Percentiles rank a stretch among this genome's conserved stretches.
These are phyloP conservation scores for Emmonsiellopsis sp. DNA, from an alignment of 2,329 filamentous ascomycete species.

Conservation along the genomic window DNA sequence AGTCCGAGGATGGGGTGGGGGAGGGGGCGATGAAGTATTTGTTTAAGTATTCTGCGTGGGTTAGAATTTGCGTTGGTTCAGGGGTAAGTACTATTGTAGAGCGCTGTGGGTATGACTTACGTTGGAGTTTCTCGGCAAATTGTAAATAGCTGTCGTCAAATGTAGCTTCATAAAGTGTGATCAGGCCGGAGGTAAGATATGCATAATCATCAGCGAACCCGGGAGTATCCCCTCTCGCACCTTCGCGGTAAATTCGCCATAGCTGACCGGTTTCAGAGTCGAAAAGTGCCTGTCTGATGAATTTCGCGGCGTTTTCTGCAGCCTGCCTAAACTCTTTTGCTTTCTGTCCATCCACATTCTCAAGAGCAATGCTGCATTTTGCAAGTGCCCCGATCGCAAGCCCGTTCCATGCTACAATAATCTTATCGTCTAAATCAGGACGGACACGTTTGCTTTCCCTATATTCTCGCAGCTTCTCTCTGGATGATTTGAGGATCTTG, in stretches of 20 bases:
- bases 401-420: conserved; percentile 80
- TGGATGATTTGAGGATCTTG: conserved; percentile 57
- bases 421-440: conserved; percentile 78
- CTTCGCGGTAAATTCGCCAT: conserved; percentile 65
- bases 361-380: conserved; percentile 61
- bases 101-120: conserved; percentile 34
- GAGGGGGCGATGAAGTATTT: conserved; percentile 64
- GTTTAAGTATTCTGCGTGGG: conserved; percentile 56
- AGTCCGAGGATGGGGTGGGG: conserved; percentile 11
- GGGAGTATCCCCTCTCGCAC: conserved; percentile 51
- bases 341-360: conserved; percentile 47
- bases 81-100: background rate
- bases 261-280: conserved; percentile 53
- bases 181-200: conserved; percentile 70
- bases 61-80: conserved; percentile 10
- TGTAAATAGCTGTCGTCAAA: conserved; percentile 65
- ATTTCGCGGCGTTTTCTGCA: conserved; percentile 60
- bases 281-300: conserved; percentile 68
- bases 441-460: conserved; percentile 65
- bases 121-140: conserved; percentile 75
- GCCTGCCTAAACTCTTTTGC: conserved; percentile 54
- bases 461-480: conserved; percentile 59
- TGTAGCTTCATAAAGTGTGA: conserved; percentile 78
- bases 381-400: conserved; percentile 78
- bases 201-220: conserved; percentile 94